A percentile compares a stretch with the other conserved stretches of the same genome.
These are phyloP conservation scores for Meira miltonrushii DNA, from an alignment of 1,284 basidiomycete genomes.

Conservation along the genomic window DNA sequence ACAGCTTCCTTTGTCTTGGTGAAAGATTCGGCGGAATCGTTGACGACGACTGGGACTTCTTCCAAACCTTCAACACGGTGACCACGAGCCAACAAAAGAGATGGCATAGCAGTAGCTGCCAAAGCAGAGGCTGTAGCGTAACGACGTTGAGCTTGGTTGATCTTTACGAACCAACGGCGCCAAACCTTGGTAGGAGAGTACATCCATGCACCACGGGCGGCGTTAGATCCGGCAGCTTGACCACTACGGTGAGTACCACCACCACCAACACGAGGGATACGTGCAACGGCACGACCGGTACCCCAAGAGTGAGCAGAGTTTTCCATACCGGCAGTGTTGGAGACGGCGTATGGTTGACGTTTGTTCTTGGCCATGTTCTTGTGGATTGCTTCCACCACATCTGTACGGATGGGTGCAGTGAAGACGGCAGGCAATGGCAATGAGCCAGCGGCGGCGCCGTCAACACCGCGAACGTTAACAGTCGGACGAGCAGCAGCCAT, in stretches of 20 bases:
- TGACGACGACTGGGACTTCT: conserved; percentile 92
- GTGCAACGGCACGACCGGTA: conserved; percentile 98
- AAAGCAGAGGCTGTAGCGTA: conserved; percentile 97
- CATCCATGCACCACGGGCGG: conserved; percentile 82
- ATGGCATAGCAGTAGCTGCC: conserved; percentile 94
- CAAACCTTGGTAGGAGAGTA: conserved; percentile 99
- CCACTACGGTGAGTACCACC: conserved; percentile 98
- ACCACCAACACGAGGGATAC: conserved; percentile 99
- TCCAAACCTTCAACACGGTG: conserved; percentile 97
- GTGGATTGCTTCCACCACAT: conserved; percentile 97
- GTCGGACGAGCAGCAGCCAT: conserved; percentile 20
- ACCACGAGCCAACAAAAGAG: conserved; percentile 95
- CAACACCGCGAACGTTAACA: conserved; percentile 51
- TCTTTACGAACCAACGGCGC: conserved; percentile 99
- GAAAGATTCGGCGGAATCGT: conserved; percentile 73
- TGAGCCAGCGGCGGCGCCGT: conserved; percentile 70
- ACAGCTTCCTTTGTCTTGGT: conserved; percentile 98
- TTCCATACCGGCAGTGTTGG: conserved; percentile 97
- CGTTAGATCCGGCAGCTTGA: conserved; percentile 84
- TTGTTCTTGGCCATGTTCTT: conserved; percentile 99
- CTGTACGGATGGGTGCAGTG: conserved; percentile 94
- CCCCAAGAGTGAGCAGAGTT: conserved; percentile 99
- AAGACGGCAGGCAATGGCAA: conserved; percentile 93
- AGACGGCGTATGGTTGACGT: conserved; percentile 94
- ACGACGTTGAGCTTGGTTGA: conserved; percentile 98